These are phyloP conservation scores for Coniochaeta sp. DNA, from an alignment of 2,329 filamentous ascomycete species.

Conservation along the genomic window DNA sequence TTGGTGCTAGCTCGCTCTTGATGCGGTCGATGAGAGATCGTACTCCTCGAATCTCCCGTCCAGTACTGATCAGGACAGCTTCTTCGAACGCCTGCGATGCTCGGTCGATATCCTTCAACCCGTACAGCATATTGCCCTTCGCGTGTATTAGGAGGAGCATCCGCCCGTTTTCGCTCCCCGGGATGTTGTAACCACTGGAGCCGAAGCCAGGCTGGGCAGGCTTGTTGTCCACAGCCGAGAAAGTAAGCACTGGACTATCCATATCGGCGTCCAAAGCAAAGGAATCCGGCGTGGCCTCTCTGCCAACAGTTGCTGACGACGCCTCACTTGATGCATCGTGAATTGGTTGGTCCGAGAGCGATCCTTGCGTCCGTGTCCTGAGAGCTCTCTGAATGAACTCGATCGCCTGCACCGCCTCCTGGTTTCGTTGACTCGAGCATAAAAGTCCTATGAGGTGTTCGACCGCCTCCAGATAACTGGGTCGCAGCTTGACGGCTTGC, in stretches of 20 bases:
- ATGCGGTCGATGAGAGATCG: constrained; percentile 73
- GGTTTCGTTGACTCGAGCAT: constrained; percentile 71
- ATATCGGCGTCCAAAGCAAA: constrained; percentile 15
- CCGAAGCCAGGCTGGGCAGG: constrained; percentile 47
- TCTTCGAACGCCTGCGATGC: constrained; percentile 92
- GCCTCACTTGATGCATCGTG: constrained; percentile 13
- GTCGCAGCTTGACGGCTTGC: constrained; percentile 72
- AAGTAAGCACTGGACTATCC: constrained; percentile 14
- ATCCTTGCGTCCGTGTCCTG: constrained; percentile 29
- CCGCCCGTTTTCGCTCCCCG: constrained; percentile 82
- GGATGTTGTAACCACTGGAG: constrained; percentile 76
- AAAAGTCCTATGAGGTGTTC: constrained; percentile 88
- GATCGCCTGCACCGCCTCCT: constrained; percentile 83
- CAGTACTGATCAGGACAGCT: constrained; percentile 81
- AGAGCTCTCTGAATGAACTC: constrained; percentile 74
- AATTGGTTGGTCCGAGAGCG: constrained; percentile 13
- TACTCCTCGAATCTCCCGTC: constrained; percentile 62
- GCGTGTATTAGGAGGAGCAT: constrained; percentile 92
- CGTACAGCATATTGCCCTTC: constrained; percentile 97
- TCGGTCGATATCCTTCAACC: constrained; percentile 69
- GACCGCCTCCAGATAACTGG: constrained; percentile 87
- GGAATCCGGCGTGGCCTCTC: constrained; percentile 12
- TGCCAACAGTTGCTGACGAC: constrained; percentile 2
- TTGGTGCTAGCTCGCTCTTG: constrained; percentile 57
- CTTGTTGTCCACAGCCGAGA: constrained; percentile 8